Conservation (phyloP, 2,329 filamentous ascomycete species). For the Talaromyces sp. region DNA sequence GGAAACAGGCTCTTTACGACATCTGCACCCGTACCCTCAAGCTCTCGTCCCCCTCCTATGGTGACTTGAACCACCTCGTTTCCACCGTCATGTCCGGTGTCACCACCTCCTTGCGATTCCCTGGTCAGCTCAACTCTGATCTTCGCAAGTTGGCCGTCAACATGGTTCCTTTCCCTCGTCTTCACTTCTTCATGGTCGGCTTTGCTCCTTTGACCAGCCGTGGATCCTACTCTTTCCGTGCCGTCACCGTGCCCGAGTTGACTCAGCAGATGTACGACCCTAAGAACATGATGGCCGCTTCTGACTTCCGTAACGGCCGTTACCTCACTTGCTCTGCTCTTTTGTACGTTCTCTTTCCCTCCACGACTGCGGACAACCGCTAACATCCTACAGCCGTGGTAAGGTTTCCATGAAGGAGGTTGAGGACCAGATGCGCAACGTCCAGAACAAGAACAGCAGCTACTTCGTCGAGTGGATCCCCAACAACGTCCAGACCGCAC, state of each 20-base stretch:
- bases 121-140: conserved; percentile 99
- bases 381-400: conserved; percentile 65
- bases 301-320: conserved; percentile 98
- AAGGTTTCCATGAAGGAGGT: conserved; percentile 99
- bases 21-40: conserved; percentile 99
- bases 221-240: conserved; percentile 90
- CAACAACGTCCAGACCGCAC: conserved; percentile 99
- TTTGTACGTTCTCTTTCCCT: conserved; percentile 58
- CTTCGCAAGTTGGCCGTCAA: conserved; percentile 99
- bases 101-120: conserved; percentile 98
- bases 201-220: conserved; percentile 97
- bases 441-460: conserved; percentile 98
- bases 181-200: conserved; percentile 99
- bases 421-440: conserved; percentile 99
- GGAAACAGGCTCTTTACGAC: conserved; percentile 81
- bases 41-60: conserved; percentile 97
- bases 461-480: conserved; percentile 99
- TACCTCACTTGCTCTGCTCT: conserved; percentile 99
- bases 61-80: conserved; percentile 98
- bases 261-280: conserved; percentile 99
- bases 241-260: conserved; percentile 93
- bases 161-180: conserved; percentile 99
- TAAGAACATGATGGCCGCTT: conserved; percentile 99
- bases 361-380: conserved; percentile 20
- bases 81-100: conserved; percentile 99